A percentile compares a stretch with the other conserved stretches of the same genome.
phyloP scores from a whole-genome alignment of 2,329 filamentous ascomycete species.

The Grosmannia huntii region DNA sequence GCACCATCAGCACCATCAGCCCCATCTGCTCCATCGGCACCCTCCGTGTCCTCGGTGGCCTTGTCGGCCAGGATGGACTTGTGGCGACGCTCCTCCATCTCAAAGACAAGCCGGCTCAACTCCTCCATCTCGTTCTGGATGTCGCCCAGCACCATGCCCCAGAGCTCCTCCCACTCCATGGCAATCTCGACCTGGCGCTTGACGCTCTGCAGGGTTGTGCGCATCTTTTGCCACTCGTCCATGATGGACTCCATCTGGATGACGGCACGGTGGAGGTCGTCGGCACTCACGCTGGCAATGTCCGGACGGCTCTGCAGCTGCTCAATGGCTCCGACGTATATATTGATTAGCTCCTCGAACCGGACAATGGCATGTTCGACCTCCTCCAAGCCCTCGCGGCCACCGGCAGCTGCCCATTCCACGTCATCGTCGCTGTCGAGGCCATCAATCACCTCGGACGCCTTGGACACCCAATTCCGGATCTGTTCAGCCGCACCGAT shows the following conservation, averaged over 20 bases:
- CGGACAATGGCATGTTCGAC: constrained; percentile 63
- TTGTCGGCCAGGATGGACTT: constrained; percentile 54
- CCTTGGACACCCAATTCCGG: constrained; percentile 84
- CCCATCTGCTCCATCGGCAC: too few species aligned
- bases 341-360: constrained; percentile 81
- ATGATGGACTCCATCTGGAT: constrained; percentile 82
- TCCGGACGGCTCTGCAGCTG: constrained; percentile 71
- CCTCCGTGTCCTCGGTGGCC: too few species aligned
- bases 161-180: constrained; percentile 98
- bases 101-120: constrained; percentile 61
- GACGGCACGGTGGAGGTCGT: constrained; percentile 64
- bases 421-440: constrained; percentile 94
- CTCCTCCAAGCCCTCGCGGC: constrained; percentile 64
- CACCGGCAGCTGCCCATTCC: constrained; percentile 87
- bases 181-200: constrained; percentile 90
- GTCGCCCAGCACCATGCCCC: constrained; percentile 85
- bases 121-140: constrained; percentile 70
- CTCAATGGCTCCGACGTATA: constrained; percentile 91
- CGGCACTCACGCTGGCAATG: constrained; percentile 54
- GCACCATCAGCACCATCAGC: too few species aligned
- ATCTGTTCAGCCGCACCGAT: constrained; percentile 87
- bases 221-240: constrained; percentile 72
- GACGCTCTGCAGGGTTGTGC: constrained; percentile 60
- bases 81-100: constrained; percentile 95
- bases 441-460: constrained; percentile 74